A percentile compares a stretch with the other conserved stretches of the same genome.
Conservation (phyloP, 441 rosid species). For the Erodium moschatum region DNA sequence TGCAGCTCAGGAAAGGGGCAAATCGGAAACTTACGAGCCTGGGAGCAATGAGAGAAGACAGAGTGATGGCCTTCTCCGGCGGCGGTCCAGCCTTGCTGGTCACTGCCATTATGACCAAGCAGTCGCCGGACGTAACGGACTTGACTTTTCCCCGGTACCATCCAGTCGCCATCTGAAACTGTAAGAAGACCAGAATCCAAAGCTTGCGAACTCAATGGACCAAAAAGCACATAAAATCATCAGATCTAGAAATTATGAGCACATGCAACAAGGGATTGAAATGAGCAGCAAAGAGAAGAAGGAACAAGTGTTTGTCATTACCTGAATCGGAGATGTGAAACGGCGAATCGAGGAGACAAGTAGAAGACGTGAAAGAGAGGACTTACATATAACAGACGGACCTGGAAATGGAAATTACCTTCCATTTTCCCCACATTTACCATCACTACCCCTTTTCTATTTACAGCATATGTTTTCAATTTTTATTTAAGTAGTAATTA, state of each 20-base stretch:
- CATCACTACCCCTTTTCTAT: neutral
- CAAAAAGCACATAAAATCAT: too few relatives aligned
- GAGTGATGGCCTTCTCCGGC: conserved; percentile 71
- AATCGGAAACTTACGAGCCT: conserved; percentile 39
- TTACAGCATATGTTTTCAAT: too few relatives aligned
- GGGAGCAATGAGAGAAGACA: conserved; percentile 77
- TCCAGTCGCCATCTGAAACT: conserved; percentile 25
- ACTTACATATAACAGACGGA: neutral
- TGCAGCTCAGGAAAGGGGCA: neutral
- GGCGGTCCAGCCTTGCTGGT: conserved; percentile 65
- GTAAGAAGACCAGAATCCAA: too few relatives aligned
- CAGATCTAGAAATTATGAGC: too few relatives aligned
- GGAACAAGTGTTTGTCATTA: neutral
- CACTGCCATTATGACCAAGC: conserved; percentile 59
- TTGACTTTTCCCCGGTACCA: conserved; percentile 82
- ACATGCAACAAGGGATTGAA: too few relatives aligned
- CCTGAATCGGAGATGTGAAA: neutral
- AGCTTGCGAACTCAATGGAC: too few relatives aligned
- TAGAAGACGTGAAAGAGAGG: neutral
- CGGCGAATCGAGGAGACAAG: neutral
- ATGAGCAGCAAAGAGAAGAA: too few relatives aligned
- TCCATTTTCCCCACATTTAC: neutral
- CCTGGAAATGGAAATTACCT: neutral
- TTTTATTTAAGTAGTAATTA: too few relatives aligned
- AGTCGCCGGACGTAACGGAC: conserved; percentile 80